Percentiles rank a stretch among this genome's conserved stretches.
Conservation (phyloP, 371 early-diverging fungal genomes). For the Pancytospora philotis region DNA sequence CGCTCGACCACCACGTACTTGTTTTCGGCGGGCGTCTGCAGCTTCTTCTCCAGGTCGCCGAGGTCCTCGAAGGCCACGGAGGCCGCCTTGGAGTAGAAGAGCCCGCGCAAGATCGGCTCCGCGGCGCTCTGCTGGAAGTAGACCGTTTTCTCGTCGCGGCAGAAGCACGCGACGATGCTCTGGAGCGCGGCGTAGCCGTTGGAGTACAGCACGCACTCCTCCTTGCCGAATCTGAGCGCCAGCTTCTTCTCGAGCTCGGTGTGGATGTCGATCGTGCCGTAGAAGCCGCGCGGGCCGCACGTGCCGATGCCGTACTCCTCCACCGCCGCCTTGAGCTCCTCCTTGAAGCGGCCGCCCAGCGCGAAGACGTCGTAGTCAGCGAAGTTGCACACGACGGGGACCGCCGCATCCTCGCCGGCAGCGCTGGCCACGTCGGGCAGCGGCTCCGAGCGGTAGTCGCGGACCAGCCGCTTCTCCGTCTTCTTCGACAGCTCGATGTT, state of each 20-base stretch:
- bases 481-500: background rate
- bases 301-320: slow-evolving; percentile 92
- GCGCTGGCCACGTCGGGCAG: background rate
- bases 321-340: slow-evolving; percentile 73
- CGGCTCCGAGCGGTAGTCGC: slow-evolving; percentile 18
- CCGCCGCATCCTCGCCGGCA: background rate
- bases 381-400: slow-evolving; percentile 4
- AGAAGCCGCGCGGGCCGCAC: slow-evolving; percentile 94
- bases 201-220: slow-evolving; percentile 84
- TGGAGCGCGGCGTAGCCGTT: slow-evolving; percentile 85
- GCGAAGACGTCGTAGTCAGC: slow-evolving; percentile 40
- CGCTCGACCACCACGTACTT: slow-evolving; percentile 89
- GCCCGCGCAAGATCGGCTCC: slow-evolving; percentile 55
- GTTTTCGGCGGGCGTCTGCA: slow-evolving; percentile 26
- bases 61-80: slow-evolving; percentile 46
- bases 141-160: slow-evolving; percentile 84
- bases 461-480: background rate
- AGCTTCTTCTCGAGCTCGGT: slow-evolving; percentile 80
- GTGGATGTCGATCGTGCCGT: slow-evolving; percentile 94
- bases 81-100: slow-evolving; percentile 45
- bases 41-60: slow-evolving; percentile 41
- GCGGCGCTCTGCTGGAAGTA: slow-evolving; percentile 62
- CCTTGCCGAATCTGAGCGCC: slow-evolving; percentile 73
- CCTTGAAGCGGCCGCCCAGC: slow-evolving; percentile 54
- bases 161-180: slow-evolving; percentile 87